Evolutionary conservation across 2,329 filamentous ascomycete species (phyloP).

Genomic region (Nothophoma quercina): DNA sequence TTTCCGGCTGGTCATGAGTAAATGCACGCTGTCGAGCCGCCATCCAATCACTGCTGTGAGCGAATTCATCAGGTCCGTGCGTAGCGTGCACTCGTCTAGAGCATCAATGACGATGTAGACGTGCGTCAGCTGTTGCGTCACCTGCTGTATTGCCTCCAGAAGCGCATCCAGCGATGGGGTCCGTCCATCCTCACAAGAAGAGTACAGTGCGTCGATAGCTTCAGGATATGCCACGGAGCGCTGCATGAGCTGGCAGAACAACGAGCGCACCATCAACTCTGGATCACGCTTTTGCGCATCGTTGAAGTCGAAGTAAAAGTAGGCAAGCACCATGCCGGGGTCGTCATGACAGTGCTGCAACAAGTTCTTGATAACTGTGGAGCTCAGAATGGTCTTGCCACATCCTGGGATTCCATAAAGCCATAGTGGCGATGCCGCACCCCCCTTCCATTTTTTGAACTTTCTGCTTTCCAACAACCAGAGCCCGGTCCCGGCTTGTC

Average conservation of each 20-base stretch:
- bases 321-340: conserved; percentile 18
- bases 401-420: conserved; percentile 53
- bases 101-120: conserved; percentile 37
- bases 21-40: conserved; percentile 32
- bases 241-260: conserved; percentile 47
- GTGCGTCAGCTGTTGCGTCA: conserved; percentile 33
- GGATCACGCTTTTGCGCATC: conserved; percentile 47
- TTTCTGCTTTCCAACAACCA: conserved; percentile 45
- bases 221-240: conserved; percentile 19
- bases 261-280: conserved; percentile 48
- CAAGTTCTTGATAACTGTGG: conserved; percentile 46
- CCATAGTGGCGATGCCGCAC: conserved; percentile 45
- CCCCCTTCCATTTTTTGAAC: conserved; percentile 44
- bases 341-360: conserved; percentile 23
- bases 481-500: conserved; percentile 42
- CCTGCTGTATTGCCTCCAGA: conserved; percentile 25
- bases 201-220: conserved; percentile 36
- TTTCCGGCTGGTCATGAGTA: conserved; percentile 39
- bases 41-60: conserved; percentile 29
- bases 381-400: conserved; percentile 54
- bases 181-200: conserved; percentile 29
- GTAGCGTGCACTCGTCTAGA: conserved; percentile 38
- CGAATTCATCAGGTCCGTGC: conserved; percentile 30
- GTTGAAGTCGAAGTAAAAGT: conserved; percentile 50
- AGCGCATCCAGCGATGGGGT: conserved; percentile 34